Conservation (phyloP, 139 green algal species). For the Eudorina sp. region DNA sequence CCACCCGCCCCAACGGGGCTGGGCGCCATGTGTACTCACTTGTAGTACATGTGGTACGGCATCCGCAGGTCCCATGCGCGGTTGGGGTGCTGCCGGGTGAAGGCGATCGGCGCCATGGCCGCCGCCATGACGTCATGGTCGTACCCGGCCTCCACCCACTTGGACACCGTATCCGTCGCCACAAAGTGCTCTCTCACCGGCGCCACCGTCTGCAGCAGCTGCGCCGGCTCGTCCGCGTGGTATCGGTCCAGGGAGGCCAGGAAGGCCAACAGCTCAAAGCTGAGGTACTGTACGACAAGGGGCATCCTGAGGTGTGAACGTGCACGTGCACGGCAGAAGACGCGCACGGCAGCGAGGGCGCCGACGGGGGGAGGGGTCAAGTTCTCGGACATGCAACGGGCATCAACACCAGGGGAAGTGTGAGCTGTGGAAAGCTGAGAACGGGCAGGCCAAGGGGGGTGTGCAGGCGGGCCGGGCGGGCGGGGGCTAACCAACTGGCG, state of each 20-base stretch:
- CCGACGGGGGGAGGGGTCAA: too few species aligned
- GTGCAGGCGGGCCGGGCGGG: too few species aligned
- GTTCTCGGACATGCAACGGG: too few species aligned
- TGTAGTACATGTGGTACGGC: not conserved
- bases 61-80: constrained; percentile 19
- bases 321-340: too few species aligned
- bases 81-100: constrained; percentile 18
- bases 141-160: not conserved
- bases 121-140: not conserved
- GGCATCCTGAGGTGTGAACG: not conserved
- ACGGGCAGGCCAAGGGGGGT: too few species aligned
- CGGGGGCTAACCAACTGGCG: too few species aligned
- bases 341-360: too few species aligned
- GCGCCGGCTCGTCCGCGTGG: not conserved
- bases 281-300: not conserved
- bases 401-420: too few species aligned
- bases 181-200: constrained; percentile 11
- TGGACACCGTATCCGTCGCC: not conserved
- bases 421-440: too few species aligned
- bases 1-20: too few species aligned
- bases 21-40: not conserved
- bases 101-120: not conserved
- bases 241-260: constrained; percentile 16
- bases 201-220: not conserved
- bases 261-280: not conserved